These are phyloP conservation scores for Linum tenue DNA, from an alignment of 345 rosid species.

Conservation along the genomic window DNA sequence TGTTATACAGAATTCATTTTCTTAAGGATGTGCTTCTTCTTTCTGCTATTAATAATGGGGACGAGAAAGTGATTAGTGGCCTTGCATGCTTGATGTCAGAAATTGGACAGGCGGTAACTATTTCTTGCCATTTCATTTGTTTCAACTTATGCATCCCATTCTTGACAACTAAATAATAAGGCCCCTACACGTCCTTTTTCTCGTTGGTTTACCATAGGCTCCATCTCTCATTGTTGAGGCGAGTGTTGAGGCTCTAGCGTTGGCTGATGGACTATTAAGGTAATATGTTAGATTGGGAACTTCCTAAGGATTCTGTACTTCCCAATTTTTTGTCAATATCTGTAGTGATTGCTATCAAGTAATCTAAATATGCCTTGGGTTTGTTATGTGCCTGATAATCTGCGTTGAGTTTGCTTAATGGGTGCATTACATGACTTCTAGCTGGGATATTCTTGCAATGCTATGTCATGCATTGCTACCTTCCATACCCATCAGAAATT, in stretches of 20 bases:
- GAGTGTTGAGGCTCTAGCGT: conserved; percentile 63
- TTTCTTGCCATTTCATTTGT: conserved; percentile 1
- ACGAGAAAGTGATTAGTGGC: conserved; percentile 70
- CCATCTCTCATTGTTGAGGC: conserved; percentile 82
- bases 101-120: conserved; percentile 93
- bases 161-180: background rate
- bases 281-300: conserved; percentile 18
- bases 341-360: conserved; percentile 5
- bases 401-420: too few species aligned
- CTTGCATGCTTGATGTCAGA: conserved; percentile 84
- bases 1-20: conserved; percentile 61
- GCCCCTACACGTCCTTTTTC: background rate
- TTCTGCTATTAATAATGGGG: conserved; percentile 65
- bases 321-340: background rate
- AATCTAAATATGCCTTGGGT: background rate
- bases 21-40: conserved; percentile 72
- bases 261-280: conserved; percentile 78
- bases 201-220: conserved; percentile 42
- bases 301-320: background rate
- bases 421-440: too few species aligned
- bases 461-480: too few species aligned
- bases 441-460: too few species aligned
- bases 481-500: too few species aligned
- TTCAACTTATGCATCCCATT: background rate
- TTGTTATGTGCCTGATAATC: background rate